Evolutionary conservation across 768 basidiomycete genomes (phyloP).

Genomic region (Kwoniella dendrophila): DNA sequence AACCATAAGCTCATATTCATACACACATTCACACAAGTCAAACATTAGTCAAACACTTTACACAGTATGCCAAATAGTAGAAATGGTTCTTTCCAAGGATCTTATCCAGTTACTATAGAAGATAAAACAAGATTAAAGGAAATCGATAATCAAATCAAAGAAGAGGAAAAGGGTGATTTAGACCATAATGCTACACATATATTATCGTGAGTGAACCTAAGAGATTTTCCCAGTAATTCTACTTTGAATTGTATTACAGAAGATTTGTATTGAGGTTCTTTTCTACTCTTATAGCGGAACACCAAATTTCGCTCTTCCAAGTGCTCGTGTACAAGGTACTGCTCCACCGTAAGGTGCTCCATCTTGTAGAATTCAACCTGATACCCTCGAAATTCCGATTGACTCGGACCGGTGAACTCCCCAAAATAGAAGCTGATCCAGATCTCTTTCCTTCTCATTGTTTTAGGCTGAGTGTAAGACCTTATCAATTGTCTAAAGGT

Average conservation of each 20-base stretch:
- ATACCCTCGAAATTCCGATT: neutral
- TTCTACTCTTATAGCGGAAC: constrained; percentile 5
- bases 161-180: neutral
- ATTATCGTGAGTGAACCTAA: neutral
- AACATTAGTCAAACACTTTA: no score
- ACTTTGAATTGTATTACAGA: neutral
- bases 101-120: neutral
- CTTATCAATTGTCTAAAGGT: constrained; percentile 23
- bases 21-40: neutral
- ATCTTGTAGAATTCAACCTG: neutral
- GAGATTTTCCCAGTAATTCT: no score
- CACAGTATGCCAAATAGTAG: constrained; percentile 9
- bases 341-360: constrained; percentile 11
- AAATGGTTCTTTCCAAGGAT: neutral
- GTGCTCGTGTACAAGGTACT: constrained; percentile 11
- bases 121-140: constrained; percentile 5
- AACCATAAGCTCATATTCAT: neutral
- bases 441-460: neutral
- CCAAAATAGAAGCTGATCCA: no score
- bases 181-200: constrained; percentile 4
- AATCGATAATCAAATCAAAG: neutral
- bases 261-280: neutral
- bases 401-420: neutral
- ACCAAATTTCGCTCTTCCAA: constrained; percentile 3
- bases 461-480: constrained; percentile 9